Evolutionary conservation across 2,329 filamentous ascomycete species (phyloP), one percentile per base, ranked within the genome.

Genomic region (Trichophyton equinum): DNA sequence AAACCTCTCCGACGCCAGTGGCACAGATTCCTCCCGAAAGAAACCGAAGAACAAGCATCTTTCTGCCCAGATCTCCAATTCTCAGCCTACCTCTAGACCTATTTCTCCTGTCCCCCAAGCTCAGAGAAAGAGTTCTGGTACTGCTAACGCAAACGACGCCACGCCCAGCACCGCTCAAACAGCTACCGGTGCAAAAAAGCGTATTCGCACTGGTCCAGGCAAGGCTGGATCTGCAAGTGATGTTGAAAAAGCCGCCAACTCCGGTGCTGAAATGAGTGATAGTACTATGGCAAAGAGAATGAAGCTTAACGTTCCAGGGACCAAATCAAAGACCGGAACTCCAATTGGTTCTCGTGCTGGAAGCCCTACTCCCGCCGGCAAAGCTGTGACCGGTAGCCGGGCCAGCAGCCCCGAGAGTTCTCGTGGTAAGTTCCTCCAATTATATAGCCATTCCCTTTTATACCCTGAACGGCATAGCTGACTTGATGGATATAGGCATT

Each of bases 1-100:
- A 2, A 87, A 91, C 65, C 80, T 88, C 36, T 96, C 91, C 1
- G 92, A 97, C 71, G 90, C 90, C 8, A 95, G 90, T 71, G 92
- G 90, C 59, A 95, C 91, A 67, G 92, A 97, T 72, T 92, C 89
- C 0, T 84, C 85, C 25, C 86, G 87, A 65, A 91, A 94, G 75
- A 89, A 89, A 77, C 83, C 82, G 71, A 83, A 87, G 70, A 88
- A 86, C 76, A 87, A 87, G 71, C 81, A 83, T 64, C 64, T 66
- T 9, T 61, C 68, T 3, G 65, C 69, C n/a, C 72, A 72, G 56
- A 62, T 68, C 22, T 65, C 67, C 3, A 57, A 57, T 3, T 62
- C 62, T 13, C 59, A 61, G 22, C 47, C 62, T n/a, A 47, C 63
- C 13, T 66, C 71, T 30, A 72, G 74, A 62, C 70, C 74, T 20